Conservation (phyloP, 495 filamentous ascomycete species). For the Tuber umbilicatum region DNA sequence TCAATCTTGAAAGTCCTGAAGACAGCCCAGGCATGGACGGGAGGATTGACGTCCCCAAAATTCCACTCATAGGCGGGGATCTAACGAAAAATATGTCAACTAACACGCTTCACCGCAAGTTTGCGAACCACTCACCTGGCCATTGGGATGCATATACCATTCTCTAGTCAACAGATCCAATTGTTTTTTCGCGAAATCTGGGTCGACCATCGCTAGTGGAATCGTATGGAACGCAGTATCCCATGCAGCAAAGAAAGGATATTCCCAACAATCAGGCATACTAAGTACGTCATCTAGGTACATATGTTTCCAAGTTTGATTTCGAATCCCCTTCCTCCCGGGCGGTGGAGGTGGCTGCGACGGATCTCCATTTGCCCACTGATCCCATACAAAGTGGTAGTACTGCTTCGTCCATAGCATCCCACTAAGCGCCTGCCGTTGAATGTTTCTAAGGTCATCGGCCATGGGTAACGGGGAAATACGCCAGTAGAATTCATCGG, state of each 20-base stretch:
- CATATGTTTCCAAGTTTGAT: conserved; percentile 86
- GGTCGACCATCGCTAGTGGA: conserved; percentile 91
- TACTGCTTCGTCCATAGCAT: conserved; percentile 99
- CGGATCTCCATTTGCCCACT: conserved; percentile 82
- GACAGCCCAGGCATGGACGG: conserved; percentile 91
- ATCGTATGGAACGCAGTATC: conserved; percentile 96
- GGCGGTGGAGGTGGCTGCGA: conserved; percentile 72
- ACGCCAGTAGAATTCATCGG: conserved; percentile 90
- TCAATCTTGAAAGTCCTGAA: conserved; percentile 97
- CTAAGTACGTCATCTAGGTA: conserved; percentile 89
- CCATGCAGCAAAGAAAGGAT: conserved; percentile 97
- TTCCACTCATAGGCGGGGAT: conserved; percentile 82
- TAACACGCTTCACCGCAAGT: conserved; percentile 39
- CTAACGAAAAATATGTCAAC: neutral
- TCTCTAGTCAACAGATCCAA: conserved; percentile 89
- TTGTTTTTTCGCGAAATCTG: conserved; percentile 96
- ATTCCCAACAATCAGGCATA: conserved; percentile 98
- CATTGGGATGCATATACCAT: conserved; percentile 99
- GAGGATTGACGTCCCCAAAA: conserved; percentile 93
- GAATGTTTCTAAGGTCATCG: conserved; percentile 90
- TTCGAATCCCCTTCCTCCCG: conserved; percentile 71
- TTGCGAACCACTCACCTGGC: conserved; percentile 59
- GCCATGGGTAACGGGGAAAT: conserved; percentile 92
- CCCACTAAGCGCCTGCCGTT: conserved; percentile 84
- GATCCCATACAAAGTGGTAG: conserved; percentile 94